Conservation (phyloP, 225 moss, liverwort and hornwort genomes). For the Polytrichum commune region DNA sequence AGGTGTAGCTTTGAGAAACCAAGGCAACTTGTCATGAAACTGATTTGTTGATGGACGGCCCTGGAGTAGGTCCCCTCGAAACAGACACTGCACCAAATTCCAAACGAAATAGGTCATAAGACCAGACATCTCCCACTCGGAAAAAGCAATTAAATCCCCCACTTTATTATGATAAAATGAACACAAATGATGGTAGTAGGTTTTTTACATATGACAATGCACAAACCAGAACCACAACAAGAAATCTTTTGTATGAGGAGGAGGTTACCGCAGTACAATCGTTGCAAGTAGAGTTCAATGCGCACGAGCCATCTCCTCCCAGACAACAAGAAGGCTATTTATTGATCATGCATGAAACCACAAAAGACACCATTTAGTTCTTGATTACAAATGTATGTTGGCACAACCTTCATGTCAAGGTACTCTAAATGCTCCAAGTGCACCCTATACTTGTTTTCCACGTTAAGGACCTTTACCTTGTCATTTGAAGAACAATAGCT, state of each 20-base stretch:
- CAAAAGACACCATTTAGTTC: background rate
- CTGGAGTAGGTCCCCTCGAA: slow-evolving; percentile 65
- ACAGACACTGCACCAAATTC: slow-evolving; percentile 68
- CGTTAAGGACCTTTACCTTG: slow-evolving; percentile 36
- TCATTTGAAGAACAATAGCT: slow-evolving; percentile 84
- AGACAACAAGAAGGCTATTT: slow-evolving; percentile 55
- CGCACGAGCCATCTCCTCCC: slow-evolving; percentile 58
- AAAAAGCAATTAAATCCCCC: background rate
- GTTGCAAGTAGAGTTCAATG: slow-evolving; percentile 41
- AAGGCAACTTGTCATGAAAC: slow-evolving; percentile 85
- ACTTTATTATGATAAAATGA: no score
- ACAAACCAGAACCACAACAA: no score
- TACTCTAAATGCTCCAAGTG: no score
- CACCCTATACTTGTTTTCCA: no score
- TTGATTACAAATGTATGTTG: background rate
- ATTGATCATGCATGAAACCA: background rate
- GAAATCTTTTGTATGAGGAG: background rate
- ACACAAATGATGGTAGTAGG: no score
- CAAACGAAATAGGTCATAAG: background rate
- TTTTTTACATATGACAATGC: no score
- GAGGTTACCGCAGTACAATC: slow-evolving; percentile 81
- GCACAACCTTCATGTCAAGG: no score
- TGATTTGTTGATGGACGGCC: slow-evolving; percentile 73
- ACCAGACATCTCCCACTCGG: background rate
- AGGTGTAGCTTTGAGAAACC: slow-evolving; percentile 86